Evolutionary conservation across 371 early-diverging fungal genomes (phyloP).

Genomic region (Umbelopsis sp.): DNA sequence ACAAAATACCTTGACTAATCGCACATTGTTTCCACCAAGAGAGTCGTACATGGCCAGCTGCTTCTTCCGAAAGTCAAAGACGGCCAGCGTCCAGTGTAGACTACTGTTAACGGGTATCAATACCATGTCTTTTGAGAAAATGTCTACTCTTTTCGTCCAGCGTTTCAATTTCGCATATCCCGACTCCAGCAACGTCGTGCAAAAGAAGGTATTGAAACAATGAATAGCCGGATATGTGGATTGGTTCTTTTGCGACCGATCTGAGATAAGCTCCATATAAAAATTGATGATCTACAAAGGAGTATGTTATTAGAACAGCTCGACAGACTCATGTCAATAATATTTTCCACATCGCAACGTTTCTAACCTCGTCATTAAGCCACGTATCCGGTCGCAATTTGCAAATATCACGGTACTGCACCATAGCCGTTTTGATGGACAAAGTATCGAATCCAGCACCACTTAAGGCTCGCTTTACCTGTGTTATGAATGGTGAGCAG

Average conservation of each 20-base stretch:
- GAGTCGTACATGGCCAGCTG: slow-evolving; percentile 87
- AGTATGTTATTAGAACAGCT: background rate
- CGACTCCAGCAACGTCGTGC: slow-evolving; percentile 63
- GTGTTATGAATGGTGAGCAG: background rate
- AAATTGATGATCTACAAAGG: slow-evolving; percentile 79
- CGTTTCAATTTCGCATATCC: slow-evolving; percentile 80
- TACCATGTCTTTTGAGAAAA: slow-evolving; percentile 81
- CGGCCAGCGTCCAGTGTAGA: slow-evolving; percentile 89
- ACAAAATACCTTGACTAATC: slow-evolving; percentile 44
- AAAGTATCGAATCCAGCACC: slow-evolving; percentile 38
- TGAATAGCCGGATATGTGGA: slow-evolving; percentile 64
- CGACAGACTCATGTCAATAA: too few species aligned
- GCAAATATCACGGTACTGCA: slow-evolving; percentile 62
- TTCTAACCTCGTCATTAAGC: slow-evolving; percentile 86
- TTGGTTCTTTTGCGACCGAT: slow-evolving; percentile 52
- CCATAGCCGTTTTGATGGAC: slow-evolving; percentile 65
- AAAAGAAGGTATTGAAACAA: slow-evolving; percentile 91
- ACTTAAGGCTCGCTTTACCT: slow-evolving; percentile 38
- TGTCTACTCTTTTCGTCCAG: slow-evolving; percentile 86
- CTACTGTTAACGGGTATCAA: slow-evolving; percentile 89
- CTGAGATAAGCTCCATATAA: slow-evolving; percentile 78
- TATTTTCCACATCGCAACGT: too few species aligned
- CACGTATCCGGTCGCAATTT: slow-evolving; percentile 80
- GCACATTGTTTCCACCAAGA: slow-evolving; percentile 64
- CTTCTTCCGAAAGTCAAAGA: slow-evolving; percentile 75